Conservation (phyloP, 2,329 filamentous ascomycete genomes). For the Aspergillus pseudoviridinutans region DNA sequence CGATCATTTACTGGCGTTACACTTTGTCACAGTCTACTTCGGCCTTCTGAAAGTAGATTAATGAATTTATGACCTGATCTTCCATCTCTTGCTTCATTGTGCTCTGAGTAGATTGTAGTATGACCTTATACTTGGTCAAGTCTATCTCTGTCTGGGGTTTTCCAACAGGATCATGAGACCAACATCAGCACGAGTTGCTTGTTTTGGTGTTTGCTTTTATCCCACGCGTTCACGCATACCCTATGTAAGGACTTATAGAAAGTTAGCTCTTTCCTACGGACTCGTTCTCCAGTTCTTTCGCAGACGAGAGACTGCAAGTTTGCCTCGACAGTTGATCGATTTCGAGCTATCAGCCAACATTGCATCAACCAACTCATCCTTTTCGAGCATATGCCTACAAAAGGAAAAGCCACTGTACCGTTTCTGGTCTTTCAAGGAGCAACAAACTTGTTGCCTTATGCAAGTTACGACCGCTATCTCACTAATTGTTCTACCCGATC, state of each 20-base stretch:
- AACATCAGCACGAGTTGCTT: background rate
- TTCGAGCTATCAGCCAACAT: background rate
- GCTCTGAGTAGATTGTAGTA: background rate
- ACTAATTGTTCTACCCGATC: background rate
- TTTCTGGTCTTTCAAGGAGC: background rate
- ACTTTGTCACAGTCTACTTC: background rate
- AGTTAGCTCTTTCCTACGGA: background rate
- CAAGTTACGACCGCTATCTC: background rate
- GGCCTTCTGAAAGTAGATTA: background rate
- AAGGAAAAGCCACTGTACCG: background rate
- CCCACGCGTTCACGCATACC: background rate
- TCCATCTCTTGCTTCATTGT: constrained; percentile 9
- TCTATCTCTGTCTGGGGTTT: background rate
- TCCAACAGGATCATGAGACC: background rate
- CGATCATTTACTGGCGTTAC: background rate
- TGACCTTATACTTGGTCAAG: background rate
- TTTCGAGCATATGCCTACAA: background rate
- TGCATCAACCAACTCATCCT: background rate
- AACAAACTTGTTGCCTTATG: background rate
- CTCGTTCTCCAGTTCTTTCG: too few species aligned
- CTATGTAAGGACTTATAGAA: background rate
- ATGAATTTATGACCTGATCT: background rate
- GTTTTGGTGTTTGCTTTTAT: background rate
- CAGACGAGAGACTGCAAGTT: too few species aligned
- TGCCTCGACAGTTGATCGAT: background rate